A percentile compares a stretch with the other conserved stretches of the same genome.
Evolutionary conservation across 345 rosid species (phyloP).

Genomic region (Citrus maxima): DNA sequence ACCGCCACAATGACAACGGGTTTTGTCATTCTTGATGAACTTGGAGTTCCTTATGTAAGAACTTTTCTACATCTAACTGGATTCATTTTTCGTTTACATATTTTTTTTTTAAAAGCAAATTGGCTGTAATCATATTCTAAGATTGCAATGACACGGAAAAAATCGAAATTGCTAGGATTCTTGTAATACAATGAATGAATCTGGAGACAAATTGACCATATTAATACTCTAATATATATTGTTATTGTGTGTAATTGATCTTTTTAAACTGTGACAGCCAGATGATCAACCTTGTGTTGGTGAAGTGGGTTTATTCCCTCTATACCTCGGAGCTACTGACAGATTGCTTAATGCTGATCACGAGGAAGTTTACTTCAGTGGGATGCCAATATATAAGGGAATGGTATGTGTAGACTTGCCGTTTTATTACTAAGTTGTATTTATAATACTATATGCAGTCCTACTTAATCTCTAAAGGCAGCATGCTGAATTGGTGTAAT

Average conservation of each 20-base stretch:
- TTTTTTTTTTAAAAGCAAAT: neutral
- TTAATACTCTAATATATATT: neutral
- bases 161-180: neutral
- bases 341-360: slow-evolving; percentile 84
- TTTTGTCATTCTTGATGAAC: slow-evolving; percentile 68
- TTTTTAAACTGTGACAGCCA: slow-evolving; percentile 41
- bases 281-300: slow-evolving; percentile 75
- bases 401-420: slow-evolving; percentile 50
- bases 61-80: neutral
- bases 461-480: neutral
- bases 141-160: too few relatives aligned
- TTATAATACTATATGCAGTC: slow-evolving; percentile 6
- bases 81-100: neutral
- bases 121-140: neutral
- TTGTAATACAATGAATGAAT: neutral
- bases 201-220: neutral
- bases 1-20: slow-evolving; percentile 68
- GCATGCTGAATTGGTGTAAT: neutral
- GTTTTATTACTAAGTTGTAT: too few relatives aligned
- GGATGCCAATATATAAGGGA: slow-evolving; percentile 75
- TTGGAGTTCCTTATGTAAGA: slow-evolving; percentile 51
- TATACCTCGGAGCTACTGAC: slow-evolving; percentile 66
- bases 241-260: neutral
- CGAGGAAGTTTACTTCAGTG: slow-evolving; percentile 67
- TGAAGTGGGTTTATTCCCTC: slow-evolving; percentile 73